phyloP scores from a whole-genome alignment of 768 basidiomycete genomes.

The Lactarius sanguifluus region DNA sequence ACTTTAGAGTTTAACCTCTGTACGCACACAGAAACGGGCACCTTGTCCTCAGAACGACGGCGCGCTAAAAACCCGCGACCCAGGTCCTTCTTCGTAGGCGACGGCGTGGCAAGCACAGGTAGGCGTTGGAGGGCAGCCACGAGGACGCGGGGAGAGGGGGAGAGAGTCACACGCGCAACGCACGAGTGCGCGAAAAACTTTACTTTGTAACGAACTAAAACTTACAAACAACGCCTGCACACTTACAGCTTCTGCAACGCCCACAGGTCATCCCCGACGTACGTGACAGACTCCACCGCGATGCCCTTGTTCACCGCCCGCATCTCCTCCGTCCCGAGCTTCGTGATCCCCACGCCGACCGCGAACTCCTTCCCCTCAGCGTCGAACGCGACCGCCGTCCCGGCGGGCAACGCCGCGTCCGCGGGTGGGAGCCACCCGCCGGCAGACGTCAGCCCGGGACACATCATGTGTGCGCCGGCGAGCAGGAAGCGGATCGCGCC shows the following conservation, averaged over 20 bases:
- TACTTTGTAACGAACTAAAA: not conserved
- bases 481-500: constrained; percentile 98
- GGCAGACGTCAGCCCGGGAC: constrained; percentile 90
- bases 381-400: constrained; percentile 82
- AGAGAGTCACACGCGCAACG: not conserved
- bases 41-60: not conserved
- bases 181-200: not conserved
- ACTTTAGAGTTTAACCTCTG: constrained; percentile 24
- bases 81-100: not conserved
- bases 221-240: not conserved
- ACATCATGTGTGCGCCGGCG: constrained; percentile 95
- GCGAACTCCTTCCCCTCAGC: constrained; percentile 97
- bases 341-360: constrained; percentile 81
- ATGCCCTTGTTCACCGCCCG: constrained; percentile 85
- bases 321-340: constrained; percentile 86
- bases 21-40: not conserved
- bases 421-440: constrained; percentile 85
- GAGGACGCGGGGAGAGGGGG: not conserved
- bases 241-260: constrained; percentile 55
- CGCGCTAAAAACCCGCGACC: constrained; percentile 4
- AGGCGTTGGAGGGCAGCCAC: not conserved
- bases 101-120: not conserved
- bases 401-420: constrained; percentile 62
- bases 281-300: constrained; percentile 83
- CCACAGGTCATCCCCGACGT: constrained; percentile 91